Conservation (phyloP, 345 rosid genomes). For the Conringia planisiliqua region DNA sequence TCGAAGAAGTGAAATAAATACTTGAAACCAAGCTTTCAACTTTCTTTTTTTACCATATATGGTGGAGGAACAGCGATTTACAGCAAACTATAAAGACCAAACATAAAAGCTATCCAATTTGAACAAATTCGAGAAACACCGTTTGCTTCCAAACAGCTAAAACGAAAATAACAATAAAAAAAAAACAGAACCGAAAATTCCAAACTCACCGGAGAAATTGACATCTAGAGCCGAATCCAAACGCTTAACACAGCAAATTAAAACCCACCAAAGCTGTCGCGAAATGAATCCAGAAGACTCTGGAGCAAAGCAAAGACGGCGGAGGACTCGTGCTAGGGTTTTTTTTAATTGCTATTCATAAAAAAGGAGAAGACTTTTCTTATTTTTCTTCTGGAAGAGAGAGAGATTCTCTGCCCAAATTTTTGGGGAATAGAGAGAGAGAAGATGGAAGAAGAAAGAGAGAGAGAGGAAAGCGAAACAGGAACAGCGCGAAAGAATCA, state of each 20-base stretch:
- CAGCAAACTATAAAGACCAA: not conserved
- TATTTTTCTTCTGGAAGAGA: conserved; percentile 16
- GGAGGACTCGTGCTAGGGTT: conserved; percentile 45
- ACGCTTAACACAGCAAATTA: not conserved
- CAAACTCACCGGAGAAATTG: conserved; percentile 20
- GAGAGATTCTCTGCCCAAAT: conserved; percentile 21
- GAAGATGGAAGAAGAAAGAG: not conserved
- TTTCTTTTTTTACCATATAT: not conserved
- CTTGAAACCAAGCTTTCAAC: conserved; percentile 1
- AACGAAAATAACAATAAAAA: not conserved
- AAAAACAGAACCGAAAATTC: not conserved
- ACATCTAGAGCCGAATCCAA: not conserved
- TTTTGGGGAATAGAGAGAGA: conserved; percentile 13
- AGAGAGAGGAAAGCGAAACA: not conserved
- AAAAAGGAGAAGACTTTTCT: conserved; percentile 24
- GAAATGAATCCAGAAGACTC: not conserved
- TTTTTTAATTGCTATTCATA: conserved; percentile 30
- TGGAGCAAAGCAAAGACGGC: conserved; percentile 43
- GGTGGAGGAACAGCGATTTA: not conserved
- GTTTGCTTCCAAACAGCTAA: not conserved
- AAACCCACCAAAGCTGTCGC: not conserved
- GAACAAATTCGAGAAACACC: not conserved
- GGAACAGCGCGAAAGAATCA: not conserved
- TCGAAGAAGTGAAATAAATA: not conserved
- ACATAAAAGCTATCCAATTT: conserved; percentile 16